Conservation (phyloP, 306 rosid genomes). For the Fragaria vesca region DNA sequence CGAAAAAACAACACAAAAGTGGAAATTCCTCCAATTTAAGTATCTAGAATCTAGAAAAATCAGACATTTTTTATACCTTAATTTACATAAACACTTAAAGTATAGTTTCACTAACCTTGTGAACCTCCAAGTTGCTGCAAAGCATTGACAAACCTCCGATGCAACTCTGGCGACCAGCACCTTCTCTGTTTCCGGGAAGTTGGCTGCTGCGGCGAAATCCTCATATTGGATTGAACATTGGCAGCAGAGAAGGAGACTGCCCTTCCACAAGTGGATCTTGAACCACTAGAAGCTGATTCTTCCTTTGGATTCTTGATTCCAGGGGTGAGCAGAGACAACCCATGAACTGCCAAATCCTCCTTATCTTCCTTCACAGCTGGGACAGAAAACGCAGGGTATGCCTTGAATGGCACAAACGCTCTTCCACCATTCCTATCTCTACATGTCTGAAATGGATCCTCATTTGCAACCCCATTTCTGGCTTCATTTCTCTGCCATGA, state of each 20-base stretch:
- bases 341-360: slow-evolving; percentile 53
- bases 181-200: slow-evolving; percentile 79
- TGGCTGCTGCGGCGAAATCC: slow-evolving; percentile 46
- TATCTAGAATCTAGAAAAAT: slow-evolving; percentile 11
- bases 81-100: background rate
- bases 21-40: slow-evolving; percentile 27
- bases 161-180: slow-evolving; percentile 98
- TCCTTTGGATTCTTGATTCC: slow-evolving; percentile 53
- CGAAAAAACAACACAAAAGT: slow-evolving; percentile 9
- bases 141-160: slow-evolving; percentile 75
- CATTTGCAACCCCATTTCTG: slow-evolving; percentile 34
- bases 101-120: slow-evolving; percentile 63
- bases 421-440: slow-evolving; percentile 46
- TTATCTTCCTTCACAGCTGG: slow-evolving; percentile 56
- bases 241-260: slow-evolving; percentile 49
- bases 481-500: slow-evolving; percentile 53
- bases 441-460: slow-evolving; percentile 49
- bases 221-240: slow-evolving; percentile 41
- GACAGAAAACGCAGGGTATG: slow-evolving; percentile 45
- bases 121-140: slow-evolving; percentile 96
- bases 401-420: slow-evolving; percentile 56
- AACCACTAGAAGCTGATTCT: slow-evolving; percentile 53
- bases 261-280: slow-evolving; percentile 48
- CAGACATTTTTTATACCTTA: background rate
- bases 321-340: slow-evolving; percentile 66